Percentiles rank a stretch among this genome's conserved stretches.
Evolutionary conservation across 2,329 filamentous ascomycete genomes (phyloP).

Genomic region (Colletotrichum liaoningense): DNA sequence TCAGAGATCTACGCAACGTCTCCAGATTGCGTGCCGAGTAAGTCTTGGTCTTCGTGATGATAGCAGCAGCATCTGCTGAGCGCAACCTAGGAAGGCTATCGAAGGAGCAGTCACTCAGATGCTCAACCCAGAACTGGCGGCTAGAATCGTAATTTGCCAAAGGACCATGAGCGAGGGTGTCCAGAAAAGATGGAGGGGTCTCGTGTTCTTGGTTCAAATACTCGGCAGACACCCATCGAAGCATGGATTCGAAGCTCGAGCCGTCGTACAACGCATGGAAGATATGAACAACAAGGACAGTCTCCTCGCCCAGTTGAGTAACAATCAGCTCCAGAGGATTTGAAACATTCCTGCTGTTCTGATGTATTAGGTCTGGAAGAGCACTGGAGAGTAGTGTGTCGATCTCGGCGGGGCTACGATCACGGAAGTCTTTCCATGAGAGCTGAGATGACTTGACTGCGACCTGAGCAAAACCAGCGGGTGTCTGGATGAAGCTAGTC

Average conservation of each 20-base stretch:
- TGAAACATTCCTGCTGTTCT: constrained; percentile 60
- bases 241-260: constrained; percentile 76
- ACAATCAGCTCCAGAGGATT: constrained; percentile 65
- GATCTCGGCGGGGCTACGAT: constrained; percentile 42
- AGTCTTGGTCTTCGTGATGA: constrained; percentile 18
- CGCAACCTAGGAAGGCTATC: constrained; percentile 35
- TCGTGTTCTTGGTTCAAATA: constrained; percentile 54
- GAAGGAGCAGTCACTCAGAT: constrained; percentile 55
- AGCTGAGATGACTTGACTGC: constrained; percentile 60
- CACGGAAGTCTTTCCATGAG: constrained; percentile 55
- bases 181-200: constrained; percentile 68
- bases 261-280: constrained; percentile 94
- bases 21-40: constrained; percentile 54
- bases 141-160: constrained; percentile 58
- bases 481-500: constrained; percentile 77
- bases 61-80: constrained; percentile 19
- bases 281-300: constrained; percentile 71
- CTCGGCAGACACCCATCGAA: constrained; percentile 65
- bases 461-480: constrained; percentile 82
- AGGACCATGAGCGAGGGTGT: constrained; percentile 77
- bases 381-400: constrained; percentile 47
- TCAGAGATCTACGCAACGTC: constrained; percentile 65
- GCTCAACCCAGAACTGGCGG: constrained; percentile 74
- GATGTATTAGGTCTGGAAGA: constrained; percentile 63
- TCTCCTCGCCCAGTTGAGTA: constrained; percentile 42